phyloP scores from a whole-genome alignment of 1,139 yeast species.

The Suhomyces chickasaworum region DNA sequence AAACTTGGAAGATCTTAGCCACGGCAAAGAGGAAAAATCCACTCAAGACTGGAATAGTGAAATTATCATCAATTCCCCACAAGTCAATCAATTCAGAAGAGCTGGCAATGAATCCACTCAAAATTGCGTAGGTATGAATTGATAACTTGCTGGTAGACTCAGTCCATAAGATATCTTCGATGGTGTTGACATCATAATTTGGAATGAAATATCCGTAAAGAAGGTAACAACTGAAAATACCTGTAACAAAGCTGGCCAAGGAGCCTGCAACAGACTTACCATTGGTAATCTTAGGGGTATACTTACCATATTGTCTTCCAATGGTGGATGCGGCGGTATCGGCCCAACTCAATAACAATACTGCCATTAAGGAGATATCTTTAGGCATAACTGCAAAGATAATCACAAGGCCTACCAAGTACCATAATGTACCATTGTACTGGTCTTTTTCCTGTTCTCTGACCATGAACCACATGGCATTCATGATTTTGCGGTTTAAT shows the following conservation, averaged over 20 bases:
- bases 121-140: slow-evolving; percentile 52
- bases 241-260: slow-evolving; percentile 78
- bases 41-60: slow-evolving; percentile 88
- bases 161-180: slow-evolving; percentile 65
- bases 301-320: slow-evolving; percentile 81
- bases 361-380: slow-evolving; percentile 77
- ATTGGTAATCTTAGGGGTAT: slow-evolving; percentile 74
- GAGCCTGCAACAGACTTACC: slow-evolving; percentile 90
- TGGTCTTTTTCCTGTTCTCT: slow-evolving; percentile 72
- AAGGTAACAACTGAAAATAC: slow-evolving; percentile 62
- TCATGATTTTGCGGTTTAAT: slow-evolving; percentile 66
- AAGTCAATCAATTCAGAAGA: slow-evolving; percentile 81
- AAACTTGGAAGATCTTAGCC: slow-evolving; percentile 26
- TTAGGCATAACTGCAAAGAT: slow-evolving; percentile 73
- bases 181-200: slow-evolving; percentile 44
- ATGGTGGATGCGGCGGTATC: slow-evolving; percentile 96
- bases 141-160: slow-evolving; percentile 58
- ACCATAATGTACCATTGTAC: slow-evolving; percentile 86
- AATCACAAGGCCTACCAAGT: slow-evolving; percentile 71
- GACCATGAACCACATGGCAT: slow-evolving; percentile 74
- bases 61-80: slow-evolving; percentile 81
- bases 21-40: slow-evolving; percentile 59
- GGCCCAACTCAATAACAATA: slow-evolving; percentile 88
- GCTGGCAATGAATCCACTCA: slow-evolving; percentile 81
- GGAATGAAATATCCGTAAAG: slow-evolving; percentile 78